A percentile compares a stretch with the other conserved stretches of the same genome.
Conservation (phyloP, 164 flowering plant species). For the Dillenia turbinata region DNA sequence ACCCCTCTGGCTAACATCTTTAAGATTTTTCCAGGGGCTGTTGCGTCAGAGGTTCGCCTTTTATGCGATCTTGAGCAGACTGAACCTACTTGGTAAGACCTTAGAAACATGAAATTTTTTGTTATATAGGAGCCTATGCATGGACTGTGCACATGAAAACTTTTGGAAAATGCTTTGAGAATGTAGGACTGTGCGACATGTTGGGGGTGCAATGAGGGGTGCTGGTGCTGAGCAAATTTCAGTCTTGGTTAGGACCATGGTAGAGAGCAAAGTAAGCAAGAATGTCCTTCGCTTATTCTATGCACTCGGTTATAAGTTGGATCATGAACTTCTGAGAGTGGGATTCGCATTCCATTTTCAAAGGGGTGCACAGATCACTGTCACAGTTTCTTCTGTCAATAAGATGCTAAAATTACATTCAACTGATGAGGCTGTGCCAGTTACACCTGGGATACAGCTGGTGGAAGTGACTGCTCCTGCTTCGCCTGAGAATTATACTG, state of each 20-base stretch:
- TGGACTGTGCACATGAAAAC: neutral
- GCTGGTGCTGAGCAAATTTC: conserved; percentile 95
- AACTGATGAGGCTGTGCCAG: conserved; percentile 77
- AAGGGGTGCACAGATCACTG: conserved; percentile 70
- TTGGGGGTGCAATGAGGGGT: conserved; percentile 95
- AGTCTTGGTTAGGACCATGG: conserved; percentile 71
- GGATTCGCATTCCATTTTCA: conserved; percentile 80
- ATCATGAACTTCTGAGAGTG: conserved; percentile 78
- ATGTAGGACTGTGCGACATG: conserved; percentile 79
- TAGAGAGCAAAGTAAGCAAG: conserved; percentile 91
- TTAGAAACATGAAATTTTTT: neutral
- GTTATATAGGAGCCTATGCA: too few species aligned
- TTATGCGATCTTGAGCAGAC: conserved; percentile 89
- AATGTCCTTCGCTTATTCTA: conserved; percentile 76
- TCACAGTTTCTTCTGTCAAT: conserved; percentile 77
- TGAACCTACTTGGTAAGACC: conserved; percentile 70
- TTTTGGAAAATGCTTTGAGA: neutral
- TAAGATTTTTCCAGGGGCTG: conserved; percentile 43
- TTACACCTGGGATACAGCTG: conserved; percentile 86
- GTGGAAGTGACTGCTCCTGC: conserved; percentile 97
- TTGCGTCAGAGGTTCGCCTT: conserved; percentile 78
- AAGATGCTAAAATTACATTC: conserved; percentile 85
- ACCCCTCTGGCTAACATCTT: neutral
- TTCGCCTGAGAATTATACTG: conserved; percentile 69
- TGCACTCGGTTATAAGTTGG: conserved; percentile 83